Conservation (phyloP, 1,139 yeast species). For the Torulaspora pretoriensis region DNA sequence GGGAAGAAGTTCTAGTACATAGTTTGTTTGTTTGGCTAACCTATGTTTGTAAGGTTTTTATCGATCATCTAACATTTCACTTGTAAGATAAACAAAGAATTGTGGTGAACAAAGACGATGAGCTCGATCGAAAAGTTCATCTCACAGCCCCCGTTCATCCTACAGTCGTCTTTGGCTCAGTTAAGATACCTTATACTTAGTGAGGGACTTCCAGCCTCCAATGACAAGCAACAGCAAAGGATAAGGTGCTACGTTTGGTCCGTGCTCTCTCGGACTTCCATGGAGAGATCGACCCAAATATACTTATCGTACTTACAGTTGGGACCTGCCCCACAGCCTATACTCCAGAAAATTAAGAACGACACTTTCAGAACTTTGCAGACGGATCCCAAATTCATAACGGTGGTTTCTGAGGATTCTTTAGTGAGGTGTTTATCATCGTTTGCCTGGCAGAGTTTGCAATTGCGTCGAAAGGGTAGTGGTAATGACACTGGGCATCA, state of each 20-base stretch:
- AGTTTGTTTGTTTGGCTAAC: background rate
- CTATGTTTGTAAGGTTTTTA: background rate
- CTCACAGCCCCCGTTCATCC: conserved; percentile 40
- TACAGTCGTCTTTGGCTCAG: conserved; percentile 71
- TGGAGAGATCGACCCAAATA: conserved; percentile 47
- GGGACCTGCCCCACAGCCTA: conserved; percentile 55
- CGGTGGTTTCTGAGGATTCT: conserved; percentile 63
- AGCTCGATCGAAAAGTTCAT: conserved; percentile 32
- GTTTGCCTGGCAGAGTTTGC: conserved; percentile 52
- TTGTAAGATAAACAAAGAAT: background rate
- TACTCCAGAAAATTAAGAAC: conserved; percentile 62
- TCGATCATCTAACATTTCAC: background rate
- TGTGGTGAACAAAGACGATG: conserved; percentile 12
- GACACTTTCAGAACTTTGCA: conserved; percentile 85
- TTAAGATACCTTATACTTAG: conserved; percentile 72
- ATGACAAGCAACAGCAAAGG: conserved; percentile 48
- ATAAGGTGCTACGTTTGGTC: conserved; percentile 81
- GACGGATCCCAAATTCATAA: conserved; percentile 64
- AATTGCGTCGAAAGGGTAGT: conserved; percentile 10
- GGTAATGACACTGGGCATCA: conserved; percentile 8
- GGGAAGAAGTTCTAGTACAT: conserved; percentile 56
- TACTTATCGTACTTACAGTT: conserved; percentile 54
- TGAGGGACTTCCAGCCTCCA: conserved; percentile 62
- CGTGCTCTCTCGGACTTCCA: conserved; percentile 62
- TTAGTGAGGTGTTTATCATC: conserved; percentile 67